These are phyloP conservation scores for Pichia gijzeniarum DNA, from an alignment of 805 yeast species.

Conservation along the genomic window DNA sequence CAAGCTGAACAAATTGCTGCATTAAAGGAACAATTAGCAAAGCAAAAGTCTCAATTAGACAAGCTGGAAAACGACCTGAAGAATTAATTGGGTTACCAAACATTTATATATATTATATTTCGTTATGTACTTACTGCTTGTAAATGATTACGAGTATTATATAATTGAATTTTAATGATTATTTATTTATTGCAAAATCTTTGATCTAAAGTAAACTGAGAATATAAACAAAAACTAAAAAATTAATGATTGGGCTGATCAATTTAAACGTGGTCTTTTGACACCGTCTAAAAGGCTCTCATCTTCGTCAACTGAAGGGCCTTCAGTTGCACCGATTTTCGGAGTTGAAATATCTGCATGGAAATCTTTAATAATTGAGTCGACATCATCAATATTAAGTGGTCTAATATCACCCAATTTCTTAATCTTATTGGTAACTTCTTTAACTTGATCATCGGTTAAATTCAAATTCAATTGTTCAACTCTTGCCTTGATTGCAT, in stretches of 20 bases:
- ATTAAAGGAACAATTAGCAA: conserved; percentile 67
- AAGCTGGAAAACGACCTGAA: conserved; percentile 42
- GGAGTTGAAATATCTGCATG: conserved; percentile 73
- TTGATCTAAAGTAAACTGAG: neutral
- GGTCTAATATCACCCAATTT: conserved; percentile 92
- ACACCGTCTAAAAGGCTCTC: conserved; percentile 23
- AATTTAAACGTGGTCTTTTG: conserved; percentile 30
- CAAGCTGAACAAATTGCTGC: conserved; percentile 82
- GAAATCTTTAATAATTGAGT: conserved; percentile 89
- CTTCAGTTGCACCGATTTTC: conserved; percentile 30
- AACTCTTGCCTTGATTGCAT: conserved; percentile 96
- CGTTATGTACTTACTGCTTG: no score
- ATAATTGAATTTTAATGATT: conserved; percentile 2
- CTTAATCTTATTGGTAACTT: conserved; percentile 89
- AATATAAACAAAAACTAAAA: neutral
- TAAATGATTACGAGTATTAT: no score
- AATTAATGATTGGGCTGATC: neutral
- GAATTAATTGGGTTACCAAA: conserved; percentile 8
- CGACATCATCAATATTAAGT: conserved; percentile 93
- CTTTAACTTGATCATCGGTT: conserved; percentile 91
- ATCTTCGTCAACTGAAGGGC: conserved; percentile 28
- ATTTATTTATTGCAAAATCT: conserved; percentile 1
- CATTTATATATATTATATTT: neutral
- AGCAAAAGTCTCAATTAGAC: conserved; percentile 58
- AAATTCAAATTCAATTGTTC: conserved; percentile 89